Evolutionary conservation across 495 filamentous ascomycete genomes (phyloP).

Genomic region (Pseudomonodictys pantanalensis): DNA sequence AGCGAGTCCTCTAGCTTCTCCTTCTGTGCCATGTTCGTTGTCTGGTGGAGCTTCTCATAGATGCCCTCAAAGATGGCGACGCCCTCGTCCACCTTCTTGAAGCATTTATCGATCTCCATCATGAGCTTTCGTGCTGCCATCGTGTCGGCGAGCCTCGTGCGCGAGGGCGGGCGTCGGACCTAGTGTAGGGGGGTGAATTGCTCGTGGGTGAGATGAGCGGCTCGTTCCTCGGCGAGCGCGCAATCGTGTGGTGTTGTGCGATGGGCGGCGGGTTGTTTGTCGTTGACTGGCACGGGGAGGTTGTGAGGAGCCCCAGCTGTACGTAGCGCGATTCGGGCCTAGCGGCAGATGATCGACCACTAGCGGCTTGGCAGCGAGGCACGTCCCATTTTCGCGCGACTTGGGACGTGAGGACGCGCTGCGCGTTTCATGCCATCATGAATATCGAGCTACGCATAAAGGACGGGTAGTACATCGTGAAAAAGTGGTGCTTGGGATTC

Average conservation of each 20-base stretch:
- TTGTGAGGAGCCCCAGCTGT: too few relatives aligned
- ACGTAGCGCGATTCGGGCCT: conserved; percentile 19
- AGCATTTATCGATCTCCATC: conserved; percentile 97
- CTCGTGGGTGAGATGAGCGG: not conserved
- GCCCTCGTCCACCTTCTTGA: conserved; percentile 93
- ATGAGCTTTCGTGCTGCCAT: conserved; percentile 96
- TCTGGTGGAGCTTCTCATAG: conserved; percentile 91
- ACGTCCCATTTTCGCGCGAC: too few relatives aligned
- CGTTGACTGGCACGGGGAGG: conserved; percentile 15
- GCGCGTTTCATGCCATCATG: too few relatives aligned
- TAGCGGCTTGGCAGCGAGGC: too few relatives aligned
- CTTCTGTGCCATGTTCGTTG: conserved; percentile 88
- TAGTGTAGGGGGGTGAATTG: not conserved
- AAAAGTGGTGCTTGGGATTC: too few relatives aligned
- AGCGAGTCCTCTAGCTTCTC: conserved; percentile 96
- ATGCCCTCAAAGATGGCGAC: conserved; percentile 89
- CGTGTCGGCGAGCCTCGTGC: conserved; percentile 37
- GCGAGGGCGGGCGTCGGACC: conserved; percentile 8
- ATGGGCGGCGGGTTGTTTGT: not conserved
- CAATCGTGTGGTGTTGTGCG: not conserved
- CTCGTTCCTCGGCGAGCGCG: not conserved
- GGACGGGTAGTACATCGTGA: too few relatives aligned
- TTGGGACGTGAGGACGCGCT: too few relatives aligned
- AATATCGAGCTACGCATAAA: too few relatives aligned
- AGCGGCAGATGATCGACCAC: conserved; percentile 21